phyloP scores from a whole-genome alignment of 352 stramenopile genomes.

The Pythium pyrilobum region DNA sequence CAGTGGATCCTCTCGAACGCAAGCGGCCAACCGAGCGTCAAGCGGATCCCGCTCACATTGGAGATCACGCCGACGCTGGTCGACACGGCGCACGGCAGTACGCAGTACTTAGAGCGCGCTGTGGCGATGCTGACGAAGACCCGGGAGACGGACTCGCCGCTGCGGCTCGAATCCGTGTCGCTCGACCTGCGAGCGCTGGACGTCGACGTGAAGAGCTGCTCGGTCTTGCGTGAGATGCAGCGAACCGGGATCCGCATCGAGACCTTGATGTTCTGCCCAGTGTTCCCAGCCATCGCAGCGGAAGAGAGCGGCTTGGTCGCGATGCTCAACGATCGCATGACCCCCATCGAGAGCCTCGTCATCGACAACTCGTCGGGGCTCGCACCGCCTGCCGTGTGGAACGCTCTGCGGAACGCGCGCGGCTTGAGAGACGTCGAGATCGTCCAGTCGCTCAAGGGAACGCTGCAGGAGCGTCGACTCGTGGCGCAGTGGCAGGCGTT shows the following conservation, averaged over 20 bases:
- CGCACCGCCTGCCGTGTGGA: not conserved
- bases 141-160: not conserved
- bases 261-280: constrained; percentile 1
- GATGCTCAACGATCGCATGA: constrained; percentile 4
- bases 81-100: constrained; percentile 7
- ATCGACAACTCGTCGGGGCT: constrained; percentile 7
- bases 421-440: constrained; percentile 12
- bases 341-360: constrained; percentile 1
- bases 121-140: not conserved
- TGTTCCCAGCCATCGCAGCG: not conserved
- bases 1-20: constrained; percentile 3
- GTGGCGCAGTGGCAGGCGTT: constrained; percentile 13
- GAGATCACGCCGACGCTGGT: constrained; percentile 8
- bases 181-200: constrained; percentile 9
- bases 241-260: constrained; percentile 1
- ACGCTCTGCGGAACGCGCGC: not conserved
- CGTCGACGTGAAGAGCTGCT: not conserved
- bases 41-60: not conserved
- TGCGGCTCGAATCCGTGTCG: not conserved
- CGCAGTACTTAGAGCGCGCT: not conserved
- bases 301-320: not conserved
- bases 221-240: not conserved
- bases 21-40: not conserved
- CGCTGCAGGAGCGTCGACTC: not conserved
- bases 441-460: not conserved